Evolutionary conservation across 345 rosid genomes (phyloP).

Genomic region (Citrus glauca): DNA sequence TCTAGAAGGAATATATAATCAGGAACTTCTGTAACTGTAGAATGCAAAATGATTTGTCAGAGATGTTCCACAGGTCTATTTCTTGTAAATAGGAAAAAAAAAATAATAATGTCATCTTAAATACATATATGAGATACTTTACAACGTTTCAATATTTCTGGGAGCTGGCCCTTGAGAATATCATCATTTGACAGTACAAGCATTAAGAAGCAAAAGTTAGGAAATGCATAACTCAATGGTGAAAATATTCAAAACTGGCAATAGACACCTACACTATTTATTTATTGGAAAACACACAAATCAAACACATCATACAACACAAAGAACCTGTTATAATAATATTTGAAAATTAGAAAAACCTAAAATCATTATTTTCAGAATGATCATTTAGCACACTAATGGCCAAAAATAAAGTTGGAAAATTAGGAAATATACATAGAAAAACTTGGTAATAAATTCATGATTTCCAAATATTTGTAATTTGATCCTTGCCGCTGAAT

Average conservation of each 20-base stretch:
- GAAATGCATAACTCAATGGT: not conserved
- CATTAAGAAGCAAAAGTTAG: not conserved
- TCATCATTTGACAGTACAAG: not conserved
- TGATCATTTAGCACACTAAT: not conserved
- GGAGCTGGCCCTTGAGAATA: not conserved
- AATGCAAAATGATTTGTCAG: constrained; percentile 8
- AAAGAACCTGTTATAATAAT: not conserved
- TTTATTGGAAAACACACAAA: not conserved
- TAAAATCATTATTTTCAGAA: not conserved
- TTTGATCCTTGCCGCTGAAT: not conserved
- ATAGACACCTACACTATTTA: not conserved
- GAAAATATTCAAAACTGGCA: not conserved
- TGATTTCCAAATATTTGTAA: not conserved
- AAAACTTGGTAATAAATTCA: not conserved
- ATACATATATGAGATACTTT: not conserved
- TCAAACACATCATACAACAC: not conserved
- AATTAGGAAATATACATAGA: not conserved
- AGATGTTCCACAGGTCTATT: not conserved
- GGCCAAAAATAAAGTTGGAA: not conserved
- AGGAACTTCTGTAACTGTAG: constrained; percentile 71
- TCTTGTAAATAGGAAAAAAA: not conserved
- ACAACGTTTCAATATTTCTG: not conserved
- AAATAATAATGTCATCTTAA: not conserved
- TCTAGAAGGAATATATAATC: constrained; percentile 69
- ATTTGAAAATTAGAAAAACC: not conserved